A percentile compares a stretch with the other conserved stretches of the same genome.
phyloP scores from a whole-genome alignment of 2,329 filamentous ascomycete species.

The Rutstroemia sp. region DNA sequence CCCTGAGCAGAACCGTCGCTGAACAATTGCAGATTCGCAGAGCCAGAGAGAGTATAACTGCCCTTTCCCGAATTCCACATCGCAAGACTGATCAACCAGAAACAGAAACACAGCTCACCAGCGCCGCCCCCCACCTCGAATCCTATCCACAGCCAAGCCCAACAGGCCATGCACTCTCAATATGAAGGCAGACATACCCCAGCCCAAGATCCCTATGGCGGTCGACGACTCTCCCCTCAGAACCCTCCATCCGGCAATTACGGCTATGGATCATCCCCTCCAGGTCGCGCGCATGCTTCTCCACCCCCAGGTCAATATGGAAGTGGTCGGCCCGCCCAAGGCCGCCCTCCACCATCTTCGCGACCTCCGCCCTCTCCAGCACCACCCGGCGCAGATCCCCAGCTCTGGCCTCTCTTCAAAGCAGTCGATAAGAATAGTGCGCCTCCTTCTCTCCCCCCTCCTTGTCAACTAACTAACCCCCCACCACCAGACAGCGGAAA shows the following conservation, averaged over 20 bases:
- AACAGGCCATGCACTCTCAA: constrained; percentile 21
- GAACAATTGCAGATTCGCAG: constrained; percentile 38
- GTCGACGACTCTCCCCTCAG: constrained; percentile 21
- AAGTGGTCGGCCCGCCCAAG: constrained; percentile 34
- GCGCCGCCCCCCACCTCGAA: constrained; percentile 26
- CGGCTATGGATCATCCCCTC: constrained; percentile 28
- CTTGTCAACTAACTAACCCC: not conserved
- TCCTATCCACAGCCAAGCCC: constrained; percentile 10
- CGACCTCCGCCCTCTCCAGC: constrained; percentile 61
- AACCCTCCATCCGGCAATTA: constrained; percentile 21
- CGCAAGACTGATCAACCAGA: not conserved
- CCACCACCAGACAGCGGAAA: constrained; percentile 57
- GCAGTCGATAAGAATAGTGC: constrained; percentile 81
- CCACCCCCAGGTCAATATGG: constrained; percentile 35
- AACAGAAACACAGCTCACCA: constrained; percentile 8
- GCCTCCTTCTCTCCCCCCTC: constrained; percentile 16
- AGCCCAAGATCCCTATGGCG: constrained; percentile 10
- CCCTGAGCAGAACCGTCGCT: constrained; percentile 9
- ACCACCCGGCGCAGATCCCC: constrained; percentile 55
- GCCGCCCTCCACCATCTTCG: constrained; percentile 41
- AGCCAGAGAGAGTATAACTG: constrained; percentile 37
- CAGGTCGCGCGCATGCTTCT: constrained; percentile 36
- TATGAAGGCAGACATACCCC: constrained; percentile 26
- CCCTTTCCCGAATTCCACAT: not conserved
- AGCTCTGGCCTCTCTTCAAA: constrained; percentile 76